phyloP scores from a whole-genome alignment of 2,329 filamentous ascomycete species.

The Ascomycota sp. region DNA sequence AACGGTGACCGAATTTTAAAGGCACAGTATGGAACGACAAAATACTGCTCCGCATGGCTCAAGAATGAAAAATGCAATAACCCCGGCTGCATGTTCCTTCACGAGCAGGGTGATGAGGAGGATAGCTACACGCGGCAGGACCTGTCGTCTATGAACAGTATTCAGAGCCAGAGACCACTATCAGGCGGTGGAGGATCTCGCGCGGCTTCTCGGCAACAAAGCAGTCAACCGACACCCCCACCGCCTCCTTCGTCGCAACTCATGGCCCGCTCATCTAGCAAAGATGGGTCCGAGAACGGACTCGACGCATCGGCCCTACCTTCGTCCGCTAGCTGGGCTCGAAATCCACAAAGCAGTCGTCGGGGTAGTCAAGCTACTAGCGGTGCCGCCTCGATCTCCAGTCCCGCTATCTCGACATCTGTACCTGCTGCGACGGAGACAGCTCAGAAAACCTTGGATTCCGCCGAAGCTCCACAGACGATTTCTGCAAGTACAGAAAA shows the following conservation, averaged over 20 bases:
- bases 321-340: constrained; percentile 84
- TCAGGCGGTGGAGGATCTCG: constrained; percentile 25
- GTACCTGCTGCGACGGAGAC: constrained; percentile 32
- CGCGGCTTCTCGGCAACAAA: constrained; percentile 31
- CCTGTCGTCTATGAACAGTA: constrained; percentile 82
- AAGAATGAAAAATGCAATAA: constrained; percentile 90
- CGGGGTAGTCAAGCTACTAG: constrained; percentile 66
- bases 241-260: constrained; percentile 31
- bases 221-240: constrained; percentile 15
- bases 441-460: constrained; percentile 21
- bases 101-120: constrained; percentile 94
- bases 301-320: constrained; percentile 77
- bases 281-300: constrained; percentile 51
- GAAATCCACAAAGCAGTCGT: constrained; percentile 44
- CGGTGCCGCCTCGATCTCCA: constrained; percentile 59
- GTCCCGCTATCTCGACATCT: constrained; percentile 50
- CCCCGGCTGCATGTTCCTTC: constrained; percentile 91
- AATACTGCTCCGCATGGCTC: constrained; percentile 94
- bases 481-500: constrained; percentile 4
- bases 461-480: constrained; percentile 9
- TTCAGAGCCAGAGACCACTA: constrained; percentile 55
- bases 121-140: constrained; percentile 93
- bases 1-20: constrained; percentile 76
- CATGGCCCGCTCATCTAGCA: constrained; percentile 63
- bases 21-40: constrained; percentile 72